Base-by-base conservation (phyloP, 352 stramenopile genomes). In the Phytophthora cryptogea region DNA sequence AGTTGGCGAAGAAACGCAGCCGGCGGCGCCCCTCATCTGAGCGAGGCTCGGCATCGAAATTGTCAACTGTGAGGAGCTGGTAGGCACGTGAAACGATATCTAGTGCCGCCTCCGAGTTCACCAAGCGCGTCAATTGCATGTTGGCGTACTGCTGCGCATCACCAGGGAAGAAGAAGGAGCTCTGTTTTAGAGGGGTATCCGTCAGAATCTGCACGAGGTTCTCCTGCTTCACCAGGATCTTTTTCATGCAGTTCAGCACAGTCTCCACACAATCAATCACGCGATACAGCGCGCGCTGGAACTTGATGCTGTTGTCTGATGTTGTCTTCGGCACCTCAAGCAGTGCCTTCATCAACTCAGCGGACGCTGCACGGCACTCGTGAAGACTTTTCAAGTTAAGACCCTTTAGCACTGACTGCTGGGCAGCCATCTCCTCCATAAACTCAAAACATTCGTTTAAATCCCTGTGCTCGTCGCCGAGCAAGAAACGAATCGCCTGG, bases 91-190 rank as follows among this genome's bases (percentile, higher is more conserved):
- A 93, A 1, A 95, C 84, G 51, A 95, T 93, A 48, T 95, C 86
- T 16, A 94, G 64, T 8, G 84, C 84, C 39, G 84, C 81, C 59
- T 94, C 83, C 26, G 83, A 86, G 52, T 92, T 92, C 26, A 95
- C 86, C 14, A 95, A 62, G 9, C 80, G 78, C 57, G 90, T 80
- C 2, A 95, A 59, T 50, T 95, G 86, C 16, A 88, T 59, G 42
- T 80, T 92, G 6, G 84, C 84, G 55, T 95, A 95, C 36, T 89
- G 83, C 52, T 95, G 86, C 2, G 80, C 77, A 52, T 90, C 84
- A 6, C 83, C 86, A 10, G 86, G 86, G 63, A 95, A 95, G 53
- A 95, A 95, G 66, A 95, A 95, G 14, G 86, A 95, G 68, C 86
- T 92, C 27, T 85, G 83, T 54, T 94, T 94, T 36, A 95, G 49